Conservation (phyloP, 345 rosid genomes). For the Nephelium lappaceum region DNA sequence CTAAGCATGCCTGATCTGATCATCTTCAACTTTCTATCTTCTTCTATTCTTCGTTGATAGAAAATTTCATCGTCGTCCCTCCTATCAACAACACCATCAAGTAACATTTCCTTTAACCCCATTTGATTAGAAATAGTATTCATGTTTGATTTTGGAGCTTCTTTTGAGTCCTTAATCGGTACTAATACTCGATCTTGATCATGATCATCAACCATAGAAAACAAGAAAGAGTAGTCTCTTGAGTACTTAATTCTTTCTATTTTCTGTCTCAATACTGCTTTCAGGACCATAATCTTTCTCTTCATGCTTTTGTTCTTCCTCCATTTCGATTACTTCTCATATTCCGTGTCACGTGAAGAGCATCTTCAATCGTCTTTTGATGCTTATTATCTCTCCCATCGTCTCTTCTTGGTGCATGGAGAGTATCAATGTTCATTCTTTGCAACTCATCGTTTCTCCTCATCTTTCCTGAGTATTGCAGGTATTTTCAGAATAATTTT, state of each 20-base stretch:
- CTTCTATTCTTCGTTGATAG: too few species aligned
- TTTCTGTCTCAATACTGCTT: background rate
- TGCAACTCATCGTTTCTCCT: background rate
- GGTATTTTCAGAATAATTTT: background rate
- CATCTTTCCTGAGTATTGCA: background rate
- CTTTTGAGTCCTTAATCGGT: background rate
- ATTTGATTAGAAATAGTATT: background rate
- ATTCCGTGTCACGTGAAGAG: background rate
- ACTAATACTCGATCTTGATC: background rate
- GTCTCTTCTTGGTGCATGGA: too few species aligned
- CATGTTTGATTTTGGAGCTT: background rate
- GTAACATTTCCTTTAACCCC: too few species aligned
- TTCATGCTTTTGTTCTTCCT: background rate
- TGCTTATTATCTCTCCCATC: background rate
- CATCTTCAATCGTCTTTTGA: background rate
- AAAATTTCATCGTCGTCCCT: background rate
- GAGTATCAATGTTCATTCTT: too few species aligned
- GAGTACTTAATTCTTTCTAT: constrained; percentile 4
- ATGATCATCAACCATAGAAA: background rate
- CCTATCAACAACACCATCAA: too few species aligned
- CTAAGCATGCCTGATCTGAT: background rate
- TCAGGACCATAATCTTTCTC: background rate
- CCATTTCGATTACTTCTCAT: background rate
- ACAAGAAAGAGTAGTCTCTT: constrained; percentile 13
- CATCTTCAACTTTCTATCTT: too few species aligned